Evolutionary conservation across 257 asterid genomes (phyloP), one percentile per base, ranked within the genome.

Genomic region (Salvia hispanica): DNA sequence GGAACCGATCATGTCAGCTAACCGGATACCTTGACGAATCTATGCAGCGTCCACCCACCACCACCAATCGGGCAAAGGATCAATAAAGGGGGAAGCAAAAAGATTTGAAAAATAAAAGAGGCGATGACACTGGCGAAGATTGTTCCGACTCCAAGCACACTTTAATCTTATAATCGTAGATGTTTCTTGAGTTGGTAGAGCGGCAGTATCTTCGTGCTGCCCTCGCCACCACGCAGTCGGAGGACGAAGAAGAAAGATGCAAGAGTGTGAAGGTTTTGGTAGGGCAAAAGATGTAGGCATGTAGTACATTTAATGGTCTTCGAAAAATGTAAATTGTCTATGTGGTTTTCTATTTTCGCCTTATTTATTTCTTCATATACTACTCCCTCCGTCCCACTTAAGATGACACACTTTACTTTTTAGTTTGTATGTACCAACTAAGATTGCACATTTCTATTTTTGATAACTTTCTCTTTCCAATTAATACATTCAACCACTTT

Each of bases 1-100:
- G 47, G 88, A 81, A 60, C 79, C 77, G n/a, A 75, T 83, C 31
- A 78, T 64, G 54, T 77, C 81, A 5, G 64, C 64, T 16, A 73
- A 79, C 33, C 58, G 73, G 13, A 55, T 75, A 67, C 80, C 73
- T 48, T 74, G 79, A 75, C 45, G 28, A 21, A 25, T 46, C 15
- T 11, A 7, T 21, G 62, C 46, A 18, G 34, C 58, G 43, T 25
- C 62, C 36, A 14, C 56, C 73, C 64, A 34, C 39, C 39, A 34
- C 75, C 64, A 51, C 14, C 53, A 53, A 55, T 34, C 28, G 25
- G 13, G 54, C 42, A 14, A 16, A 3, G 2, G 25, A 15, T 6
- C 8, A 37, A 39, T 2, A 46, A 58, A 56, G 6, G n/a, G 7
- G 14, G 31, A 74, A 10, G 18, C 43, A 5, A 48, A 12, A 42